phyloP scores from a whole-genome alignment of 495 filamentous ascomycete species.

The Astrothelium macrocarpum region DNA sequence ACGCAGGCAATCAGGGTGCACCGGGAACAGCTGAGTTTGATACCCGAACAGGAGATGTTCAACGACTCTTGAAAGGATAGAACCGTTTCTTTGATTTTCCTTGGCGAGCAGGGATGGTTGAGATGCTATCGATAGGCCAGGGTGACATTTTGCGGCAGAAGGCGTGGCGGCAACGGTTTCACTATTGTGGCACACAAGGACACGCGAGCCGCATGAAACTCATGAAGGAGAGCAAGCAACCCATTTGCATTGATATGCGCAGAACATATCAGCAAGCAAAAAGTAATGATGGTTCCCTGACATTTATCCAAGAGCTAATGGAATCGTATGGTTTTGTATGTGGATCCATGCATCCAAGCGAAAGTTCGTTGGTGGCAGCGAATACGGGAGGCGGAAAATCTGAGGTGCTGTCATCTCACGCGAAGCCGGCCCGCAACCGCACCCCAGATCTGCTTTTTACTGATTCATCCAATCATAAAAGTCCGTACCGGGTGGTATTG shows the following conservation, averaged over 20 bases:
- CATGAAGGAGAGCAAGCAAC: not conserved
- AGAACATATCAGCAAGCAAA: not conserved
- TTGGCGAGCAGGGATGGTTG: not conserved
- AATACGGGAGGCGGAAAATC: not conserved
- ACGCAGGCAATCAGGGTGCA: not conserved
- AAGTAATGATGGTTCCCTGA: not conserved
- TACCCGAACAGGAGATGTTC: not conserved
- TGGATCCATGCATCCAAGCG: not conserved
- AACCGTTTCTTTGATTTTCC: conserved; percentile 2
- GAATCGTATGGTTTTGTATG: no score
- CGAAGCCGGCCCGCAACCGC: not conserved
- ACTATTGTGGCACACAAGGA: not conserved
- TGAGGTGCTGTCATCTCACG: not conserved
- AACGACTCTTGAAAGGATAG: not conserved
- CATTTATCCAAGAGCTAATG: no score
- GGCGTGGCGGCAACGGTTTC: conserved; percentile 1
- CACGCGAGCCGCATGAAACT: not conserved
- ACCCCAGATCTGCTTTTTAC: not conserved
- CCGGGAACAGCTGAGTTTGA: not conserved
- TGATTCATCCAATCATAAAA: not conserved
- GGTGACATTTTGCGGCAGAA: not conserved
- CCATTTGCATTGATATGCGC: not conserved
- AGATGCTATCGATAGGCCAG: conserved; percentile 2
- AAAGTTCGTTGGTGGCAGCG: not conserved
- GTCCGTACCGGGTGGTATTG: not conserved